These are phyloP conservation scores for Penicillium brevicompactum DNA, from an alignment of 2,329 filamentous ascomycete genomes.

Conservation along the genomic window DNA sequence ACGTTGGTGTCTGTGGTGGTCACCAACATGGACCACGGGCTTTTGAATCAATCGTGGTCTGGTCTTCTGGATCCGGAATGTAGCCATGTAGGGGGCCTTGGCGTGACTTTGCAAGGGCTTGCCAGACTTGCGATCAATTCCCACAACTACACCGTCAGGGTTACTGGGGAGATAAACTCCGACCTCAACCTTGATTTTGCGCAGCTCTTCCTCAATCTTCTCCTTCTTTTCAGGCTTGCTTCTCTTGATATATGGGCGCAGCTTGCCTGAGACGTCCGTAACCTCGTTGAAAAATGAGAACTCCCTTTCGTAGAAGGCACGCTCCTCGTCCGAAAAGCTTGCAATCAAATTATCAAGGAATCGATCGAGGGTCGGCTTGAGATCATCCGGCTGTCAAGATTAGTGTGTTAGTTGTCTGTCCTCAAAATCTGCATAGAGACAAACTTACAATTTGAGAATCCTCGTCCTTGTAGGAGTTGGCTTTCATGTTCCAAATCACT, in stretches of 20 bases:
- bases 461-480: slow-evolving; percentile 97
- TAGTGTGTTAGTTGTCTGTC: slow-evolving; percentile 10
- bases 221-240: slow-evolving; percentile 97
- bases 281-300: slow-evolving; percentile 99
- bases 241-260: slow-evolving; percentile 88
- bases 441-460: slow-evolving; percentile 74
- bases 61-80: slow-evolving; percentile 91
- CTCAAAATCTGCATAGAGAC: not conserved
- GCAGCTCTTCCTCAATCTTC: slow-evolving; percentile 97
- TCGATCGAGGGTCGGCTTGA: slow-evolving; percentile 90
- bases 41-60: slow-evolving; percentile 39
- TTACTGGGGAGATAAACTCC: slow-evolving; percentile 97
- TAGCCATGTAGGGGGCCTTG: slow-evolving; percentile 98
- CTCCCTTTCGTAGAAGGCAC: slow-evolving; percentile 86
- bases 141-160: slow-evolving; percentile 93
- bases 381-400: slow-evolving; percentile 69
- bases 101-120: slow-evolving; percentile 97
- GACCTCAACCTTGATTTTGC: slow-evolving; percentile 95
- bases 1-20: slow-evolving; percentile 30
- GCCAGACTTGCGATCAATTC: slow-evolving; percentile 96
- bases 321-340: slow-evolving; percentile 78
- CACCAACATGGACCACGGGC: slow-evolving; percentile 19
- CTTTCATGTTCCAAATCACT: slow-evolving; percentile 99
- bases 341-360: slow-evolving; percentile 83
- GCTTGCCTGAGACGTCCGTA: slow-evolving; percentile 90